phyloP scores from a whole-genome alignment of 176 grass and related monocot species.

The Musa beccarii region DNA sequence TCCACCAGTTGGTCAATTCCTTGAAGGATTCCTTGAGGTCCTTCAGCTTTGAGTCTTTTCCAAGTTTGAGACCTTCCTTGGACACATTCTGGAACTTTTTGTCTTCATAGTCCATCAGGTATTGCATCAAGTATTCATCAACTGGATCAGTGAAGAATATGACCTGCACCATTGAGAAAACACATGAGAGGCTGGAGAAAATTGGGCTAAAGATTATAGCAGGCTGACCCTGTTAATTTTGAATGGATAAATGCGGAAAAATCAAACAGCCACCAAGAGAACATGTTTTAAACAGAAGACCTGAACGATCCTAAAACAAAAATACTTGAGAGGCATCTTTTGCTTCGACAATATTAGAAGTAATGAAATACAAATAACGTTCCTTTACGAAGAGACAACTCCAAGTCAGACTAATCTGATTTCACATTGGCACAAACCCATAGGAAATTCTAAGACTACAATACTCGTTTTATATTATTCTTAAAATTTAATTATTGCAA shows the following conservation, averaged over 20 bases:
- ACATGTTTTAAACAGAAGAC: no score
- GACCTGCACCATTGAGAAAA: slow-evolving; percentile 35
- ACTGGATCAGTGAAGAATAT: slow-evolving; percentile 96
- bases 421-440: no score
- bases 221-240: neutral
- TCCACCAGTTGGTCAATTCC: slow-evolving; percentile 89
- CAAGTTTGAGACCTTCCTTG: slow-evolving; percentile 83
- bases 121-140: slow-evolving; percentile 95
- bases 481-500: no score
- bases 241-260: neutral
- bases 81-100: slow-evolving; percentile 99
- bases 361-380: no score
- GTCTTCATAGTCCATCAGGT: slow-evolving; percentile 99
- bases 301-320: no score
- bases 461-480: no score
- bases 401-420: no score
- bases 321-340: no score
- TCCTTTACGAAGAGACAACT: no score
- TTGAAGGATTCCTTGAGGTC: slow-evolving; percentile 98
- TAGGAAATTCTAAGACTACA: no score
- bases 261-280: neutral
- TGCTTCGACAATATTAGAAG: no score
- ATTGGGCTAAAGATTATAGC: neutral
- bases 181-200: neutral
- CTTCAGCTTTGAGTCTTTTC: slow-evolving; percentile 92